Evolutionary conservation across 495 filamentous ascomycete genomes (phyloP).

Genomic region (Penicillium lividum): DNA sequence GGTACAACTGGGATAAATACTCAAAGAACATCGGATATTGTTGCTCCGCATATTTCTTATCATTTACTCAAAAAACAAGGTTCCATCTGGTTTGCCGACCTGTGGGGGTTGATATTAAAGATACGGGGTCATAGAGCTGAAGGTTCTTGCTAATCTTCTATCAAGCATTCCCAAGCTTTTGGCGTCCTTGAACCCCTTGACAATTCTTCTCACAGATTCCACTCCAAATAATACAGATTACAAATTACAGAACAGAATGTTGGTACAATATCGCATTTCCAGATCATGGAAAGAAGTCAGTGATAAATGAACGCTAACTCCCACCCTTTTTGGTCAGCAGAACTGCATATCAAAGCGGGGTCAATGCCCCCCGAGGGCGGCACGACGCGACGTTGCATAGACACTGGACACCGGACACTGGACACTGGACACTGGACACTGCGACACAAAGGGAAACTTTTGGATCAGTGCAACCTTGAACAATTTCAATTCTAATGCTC

Average conservation of each 20-base stretch:
- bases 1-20: not conserved
- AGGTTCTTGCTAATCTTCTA: not conserved
- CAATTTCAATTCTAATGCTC: not conserved
- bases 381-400: constrained; percentile 18
- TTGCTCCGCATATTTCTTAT: constrained; percentile 3
- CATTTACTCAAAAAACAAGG: not conserved
- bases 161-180: constrained; percentile 3
- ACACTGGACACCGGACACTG: not conserved
- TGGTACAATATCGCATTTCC: not conserved
- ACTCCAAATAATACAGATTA: not conserved
- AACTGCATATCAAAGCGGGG: constrained; percentile 8
- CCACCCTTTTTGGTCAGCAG: not conserved
- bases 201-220: not conserved
- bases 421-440: not conserved
- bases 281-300: not conserved
- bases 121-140: not conserved
- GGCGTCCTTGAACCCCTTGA: not conserved
- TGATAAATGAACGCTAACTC: no score
- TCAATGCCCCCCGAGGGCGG: not conserved
- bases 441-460: not conserved
- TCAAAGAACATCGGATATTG: not conserved
- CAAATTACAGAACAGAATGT: not conserved
- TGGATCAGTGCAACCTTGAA: constrained; percentile 1
- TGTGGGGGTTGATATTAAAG: not conserved
- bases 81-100: constrained; percentile 5